phyloP scores from a whole-genome alignment of 2,329 filamentous ascomycete genomes.

The Raffaelea albimanens region DNA sequence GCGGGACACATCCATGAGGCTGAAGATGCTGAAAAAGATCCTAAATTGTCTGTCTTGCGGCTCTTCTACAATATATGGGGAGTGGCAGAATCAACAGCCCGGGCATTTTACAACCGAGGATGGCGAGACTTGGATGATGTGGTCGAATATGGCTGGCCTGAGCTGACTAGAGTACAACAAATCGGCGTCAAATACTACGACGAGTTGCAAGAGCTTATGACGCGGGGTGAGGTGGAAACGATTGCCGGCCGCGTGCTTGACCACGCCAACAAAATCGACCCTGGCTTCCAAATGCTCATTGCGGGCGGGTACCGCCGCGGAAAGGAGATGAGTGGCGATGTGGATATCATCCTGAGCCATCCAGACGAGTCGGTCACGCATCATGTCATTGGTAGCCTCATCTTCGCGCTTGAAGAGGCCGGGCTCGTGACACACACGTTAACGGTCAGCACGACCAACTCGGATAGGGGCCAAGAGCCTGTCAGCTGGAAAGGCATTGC shows the following conservation, averaged over 20 bases:
- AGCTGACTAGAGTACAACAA: constrained; percentile 71
- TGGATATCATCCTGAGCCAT: constrained; percentile 79
- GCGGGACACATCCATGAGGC: constrained; percentile 52
- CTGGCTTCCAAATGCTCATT: constrained; percentile 48
- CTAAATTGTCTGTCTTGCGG: constrained; percentile 53
- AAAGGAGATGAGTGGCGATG: constrained; percentile 65
- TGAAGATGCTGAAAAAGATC: constrained; percentile 52
- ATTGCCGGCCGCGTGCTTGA: constrained; percentile 56
- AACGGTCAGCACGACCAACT: constrained; percentile 57
- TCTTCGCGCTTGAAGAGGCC: constrained; percentile 57
- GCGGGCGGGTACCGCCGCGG: constrained; percentile 78
- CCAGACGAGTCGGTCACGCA: constrained; percentile 58
- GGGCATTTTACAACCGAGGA: constrained; percentile 68
- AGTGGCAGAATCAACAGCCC: constrained; percentile 73
- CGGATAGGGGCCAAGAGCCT: constrained; percentile 58
- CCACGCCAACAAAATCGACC: constrained; percentile 56
- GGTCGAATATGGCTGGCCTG: constrained; percentile 70
- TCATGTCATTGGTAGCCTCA: constrained; percentile 62
- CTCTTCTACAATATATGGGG: constrained; percentile 84
- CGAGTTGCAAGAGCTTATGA: constrained; percentile 65
- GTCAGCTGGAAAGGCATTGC: constrained; percentile 41
- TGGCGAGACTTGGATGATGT: constrained; percentile 84
- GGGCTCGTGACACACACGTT: constrained; percentile 76
- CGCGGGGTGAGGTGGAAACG: constrained; percentile 60
- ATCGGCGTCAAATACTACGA: constrained; percentile 93